Evolutionary conservation across 441 rosid species (phyloP), one percentile per base, ranked within the genome.

Genomic region (California macrophylla): DNA sequence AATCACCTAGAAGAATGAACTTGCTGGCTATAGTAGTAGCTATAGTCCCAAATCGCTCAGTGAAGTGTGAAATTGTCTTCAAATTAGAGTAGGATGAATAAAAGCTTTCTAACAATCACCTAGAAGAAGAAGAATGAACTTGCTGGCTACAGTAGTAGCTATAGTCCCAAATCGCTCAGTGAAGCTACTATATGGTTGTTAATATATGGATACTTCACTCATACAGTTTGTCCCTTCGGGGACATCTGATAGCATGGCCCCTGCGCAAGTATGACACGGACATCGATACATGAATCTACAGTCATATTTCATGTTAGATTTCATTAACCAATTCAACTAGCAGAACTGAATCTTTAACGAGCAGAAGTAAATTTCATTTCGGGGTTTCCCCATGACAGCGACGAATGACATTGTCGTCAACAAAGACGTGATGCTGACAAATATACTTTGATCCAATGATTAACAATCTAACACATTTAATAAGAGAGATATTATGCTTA

Each of bases 211-310:
- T 61, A 16, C 4, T 24, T 0, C 9, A 25, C 30, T 24, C 3
- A n/a, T 23, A 23, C 16, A 15, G 30, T 10, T 15, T 62, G 65
- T 61, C 10, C 28, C 16, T 0, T n/a, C 15, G 10, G 40, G 20
- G 21, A 67, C 71, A 67, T 72, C 68, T 13, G 76, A 67, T 72
- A 72, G 70, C 75, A 72, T 72, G 75, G 56, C 70, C 70, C 70
- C 66, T 72, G 69, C 70, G 58, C 70, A 72, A 72, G 69, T 70
- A 72, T 72, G 66, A 72, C 70, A 45, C 63, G 50, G 6, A 13
- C 16, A 40, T 10, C 1, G n/a, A 40, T n/a, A 40, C 3, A 40
- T 40, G 16, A 2, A 10, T 6, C 50, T 47, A 1, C 3, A 47
- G n/a, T 47, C 7, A 16, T 45, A 45, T 15, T 13, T 45, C 52